A percentile compares a stretch with the other conserved stretches of the same genome.
Conservation (phyloP, 2,329 filamentous ascomycete genomes). For the Cladosporium colombiae region DNA sequence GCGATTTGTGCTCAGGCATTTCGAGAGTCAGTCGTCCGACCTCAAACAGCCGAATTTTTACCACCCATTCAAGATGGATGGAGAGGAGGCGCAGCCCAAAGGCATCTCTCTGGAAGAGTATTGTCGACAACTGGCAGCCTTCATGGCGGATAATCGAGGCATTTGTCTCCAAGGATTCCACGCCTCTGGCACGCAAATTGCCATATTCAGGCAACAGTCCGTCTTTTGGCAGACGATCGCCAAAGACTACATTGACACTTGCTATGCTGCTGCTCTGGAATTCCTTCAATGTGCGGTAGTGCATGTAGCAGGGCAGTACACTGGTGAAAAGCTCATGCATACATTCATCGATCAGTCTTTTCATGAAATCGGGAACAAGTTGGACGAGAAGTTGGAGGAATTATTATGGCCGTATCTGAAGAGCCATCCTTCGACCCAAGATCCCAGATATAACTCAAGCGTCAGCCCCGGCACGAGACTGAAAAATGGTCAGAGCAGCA, state of each 20-base stretch:
- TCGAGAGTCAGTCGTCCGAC: neutral
- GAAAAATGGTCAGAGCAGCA: neutral
- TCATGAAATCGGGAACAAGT: neutral
- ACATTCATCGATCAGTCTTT: neutral
- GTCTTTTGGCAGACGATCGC: neutral
- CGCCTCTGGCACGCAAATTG: neutral
- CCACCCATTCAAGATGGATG: neutral
- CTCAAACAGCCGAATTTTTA: neutral
- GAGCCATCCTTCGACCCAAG: conserved; percentile 1
- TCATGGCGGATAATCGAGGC: neutral
- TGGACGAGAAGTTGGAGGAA: conserved; percentile 5
- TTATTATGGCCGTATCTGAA: conserved; percentile 6
- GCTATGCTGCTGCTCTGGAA: neutral
- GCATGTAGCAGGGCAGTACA: neutral
- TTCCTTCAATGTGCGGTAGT: neutral
- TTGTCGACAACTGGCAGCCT: neutral
- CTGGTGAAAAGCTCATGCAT: neutral
- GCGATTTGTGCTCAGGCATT: too few species aligned
- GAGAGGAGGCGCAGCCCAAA: neutral
- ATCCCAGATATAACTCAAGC: neutral
- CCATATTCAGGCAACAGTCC: neutral
- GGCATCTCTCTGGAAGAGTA: neutral
- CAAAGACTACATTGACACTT: neutral
- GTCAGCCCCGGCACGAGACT: neutral
- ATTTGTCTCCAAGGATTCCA: neutral